These are phyloP conservation scores for Entamoeba moshkovskii DNA, from an alignment of 208 protist species.

Conservation along the genomic window DNA sequence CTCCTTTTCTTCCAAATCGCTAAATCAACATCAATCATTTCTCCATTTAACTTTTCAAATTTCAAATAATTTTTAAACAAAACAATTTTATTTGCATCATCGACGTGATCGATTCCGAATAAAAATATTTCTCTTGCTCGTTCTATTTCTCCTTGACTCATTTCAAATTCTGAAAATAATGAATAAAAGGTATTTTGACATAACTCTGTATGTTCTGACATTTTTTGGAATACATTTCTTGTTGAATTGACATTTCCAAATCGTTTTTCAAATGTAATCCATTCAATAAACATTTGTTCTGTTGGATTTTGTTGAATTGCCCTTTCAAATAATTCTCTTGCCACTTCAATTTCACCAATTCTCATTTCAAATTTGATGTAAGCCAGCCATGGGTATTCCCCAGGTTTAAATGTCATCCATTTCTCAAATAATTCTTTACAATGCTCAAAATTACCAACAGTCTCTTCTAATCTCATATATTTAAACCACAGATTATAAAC, in stretches of 20 bases:
- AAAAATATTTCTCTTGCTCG: background rate
- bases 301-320: background rate
- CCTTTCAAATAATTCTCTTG: background rate
- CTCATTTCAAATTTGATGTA: background rate
- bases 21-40: background rate
- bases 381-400: background rate
- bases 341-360: background rate
- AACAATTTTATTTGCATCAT: background rate
- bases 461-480: background rate
- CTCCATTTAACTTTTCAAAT: background rate
- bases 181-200: background rate
- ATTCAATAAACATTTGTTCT: background rate
- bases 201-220: background rate
- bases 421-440: background rate
- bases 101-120: background rate
- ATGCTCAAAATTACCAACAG: background rate
- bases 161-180: background rate
- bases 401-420: background rate
- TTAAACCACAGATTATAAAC: background rate
- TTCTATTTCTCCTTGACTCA: background rate
- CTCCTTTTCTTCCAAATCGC: background rate
- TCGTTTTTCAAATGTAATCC: background rate
- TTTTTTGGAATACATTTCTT: background rate
- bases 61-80: background rate
- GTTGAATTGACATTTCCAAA: background rate